Evolutionary conservation across 805 yeast genomes (phyloP).

Genomic region (Candida sithepensis): DNA sequence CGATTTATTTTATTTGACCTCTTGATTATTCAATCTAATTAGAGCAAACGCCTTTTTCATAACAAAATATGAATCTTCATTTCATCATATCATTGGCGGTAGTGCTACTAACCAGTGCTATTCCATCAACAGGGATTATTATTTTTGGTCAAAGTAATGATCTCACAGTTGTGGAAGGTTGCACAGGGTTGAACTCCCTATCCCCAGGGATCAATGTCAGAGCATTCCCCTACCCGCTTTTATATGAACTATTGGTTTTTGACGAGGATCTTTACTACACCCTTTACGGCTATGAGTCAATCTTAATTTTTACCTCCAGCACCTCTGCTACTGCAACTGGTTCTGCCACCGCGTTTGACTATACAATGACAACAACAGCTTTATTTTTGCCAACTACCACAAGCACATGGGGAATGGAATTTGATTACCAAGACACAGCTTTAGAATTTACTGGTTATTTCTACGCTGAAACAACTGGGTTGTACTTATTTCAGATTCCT

Average conservation of each 20-base stretch:
- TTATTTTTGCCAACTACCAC: background rate
- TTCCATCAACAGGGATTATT: too few species aligned
- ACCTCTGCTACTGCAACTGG: background rate
- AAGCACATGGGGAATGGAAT: conserved; percentile 1
- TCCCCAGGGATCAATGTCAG: conserved; percentile 4
- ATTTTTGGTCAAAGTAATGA: conserved; percentile 1
- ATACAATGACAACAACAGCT: background rate
- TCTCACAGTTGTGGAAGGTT: conserved; percentile 1
- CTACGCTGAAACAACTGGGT: conserved; percentile 7
- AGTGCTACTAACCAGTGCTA: too few species aligned
- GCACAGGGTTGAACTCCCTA: conserved; percentile 1
- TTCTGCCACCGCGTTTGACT: background rate
- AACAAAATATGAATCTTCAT: too few species aligned
- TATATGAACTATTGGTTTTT: background rate
- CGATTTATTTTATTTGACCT: too few species aligned
- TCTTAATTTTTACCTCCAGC: background rate
- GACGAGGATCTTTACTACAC: conserved; percentile 1
- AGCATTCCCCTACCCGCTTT: background rate
- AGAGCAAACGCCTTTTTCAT: too few species aligned
- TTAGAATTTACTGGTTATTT: conserved; percentile 9
- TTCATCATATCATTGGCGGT: too few species aligned
- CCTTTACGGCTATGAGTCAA: background rate
- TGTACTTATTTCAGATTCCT: conserved; percentile 2
- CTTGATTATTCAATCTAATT: too few species aligned
- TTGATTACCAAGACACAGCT: conserved; percentile 1